phyloP scores from a whole-genome alignment of 805 yeast species.

The Nakazawaea ambrosiae region DNA sequence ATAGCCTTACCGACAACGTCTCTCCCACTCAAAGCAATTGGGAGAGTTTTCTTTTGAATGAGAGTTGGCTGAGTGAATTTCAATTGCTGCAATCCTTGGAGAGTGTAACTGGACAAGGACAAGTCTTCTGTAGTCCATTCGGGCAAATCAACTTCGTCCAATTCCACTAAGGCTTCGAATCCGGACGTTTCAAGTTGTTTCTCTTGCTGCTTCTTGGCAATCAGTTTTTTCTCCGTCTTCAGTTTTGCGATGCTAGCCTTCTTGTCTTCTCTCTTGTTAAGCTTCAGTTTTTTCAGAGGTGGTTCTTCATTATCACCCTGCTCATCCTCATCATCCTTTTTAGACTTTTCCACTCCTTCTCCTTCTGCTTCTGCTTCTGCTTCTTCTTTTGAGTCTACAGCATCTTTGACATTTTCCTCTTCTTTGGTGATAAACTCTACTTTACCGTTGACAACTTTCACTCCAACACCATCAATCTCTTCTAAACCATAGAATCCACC shows the following conservation, averaged over 20 bases:
- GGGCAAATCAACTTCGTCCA: constrained; percentile 41
- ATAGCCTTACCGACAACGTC: constrained; percentile 95
- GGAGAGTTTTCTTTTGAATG: constrained; percentile 73
- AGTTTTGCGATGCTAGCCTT: constrained; percentile 6
- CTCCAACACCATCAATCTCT: constrained; percentile 89
- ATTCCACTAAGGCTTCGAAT: constrained; percentile 7
- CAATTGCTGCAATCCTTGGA: constrained; percentile 53
- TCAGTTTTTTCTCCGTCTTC: constrained; percentile 10
- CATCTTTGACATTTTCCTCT: constrained; percentile 18
- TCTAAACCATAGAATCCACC: constrained; percentile 91
- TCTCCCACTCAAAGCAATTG: constrained; percentile 60
- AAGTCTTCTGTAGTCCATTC: constrained; percentile 48
- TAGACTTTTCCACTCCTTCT: constrained; percentile 15
- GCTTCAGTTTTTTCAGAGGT: background rate
- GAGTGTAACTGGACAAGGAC: constrained; percentile 43
- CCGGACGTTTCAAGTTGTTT: constrained; percentile 9
- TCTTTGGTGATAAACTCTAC: constrained; percentile 46
- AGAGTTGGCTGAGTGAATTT: constrained; percentile 72
- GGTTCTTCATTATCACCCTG: constrained; percentile 9
- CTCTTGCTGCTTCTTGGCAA: constrained; percentile 23
- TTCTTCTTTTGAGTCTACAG: constrained; percentile 14
- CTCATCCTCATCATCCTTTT: constrained; percentile 15
- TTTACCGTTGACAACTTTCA: constrained; percentile 62
- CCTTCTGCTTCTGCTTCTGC: constrained; percentile 16
- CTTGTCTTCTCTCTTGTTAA: constrained; percentile 11